Base-by-base conservation (phyloP, 1,139 yeast genomes). In the Saccharomyces hybrid region DNA sequence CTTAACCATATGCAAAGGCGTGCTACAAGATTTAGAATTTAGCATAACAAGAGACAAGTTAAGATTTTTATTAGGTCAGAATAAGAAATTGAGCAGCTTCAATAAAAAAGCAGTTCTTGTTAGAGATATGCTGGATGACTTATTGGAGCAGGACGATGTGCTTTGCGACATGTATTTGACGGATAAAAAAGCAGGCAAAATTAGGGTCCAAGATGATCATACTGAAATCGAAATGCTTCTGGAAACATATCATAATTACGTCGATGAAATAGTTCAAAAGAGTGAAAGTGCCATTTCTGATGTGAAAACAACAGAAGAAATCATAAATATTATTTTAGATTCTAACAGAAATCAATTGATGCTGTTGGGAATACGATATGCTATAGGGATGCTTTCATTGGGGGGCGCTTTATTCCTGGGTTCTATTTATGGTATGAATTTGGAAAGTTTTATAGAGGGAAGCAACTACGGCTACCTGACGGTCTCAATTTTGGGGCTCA, bases 71-170 rank as follows among this genome's bases (percentile, higher is more conserved):
- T 78, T 95, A 52, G 82, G 91, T 50, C 88, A 87, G 60, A 86
- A 89, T 66, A 95, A 93, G 68, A 82, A 84, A 57, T 75, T 93
- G 27, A 80, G 88, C 13, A 85, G 89, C 48, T 95, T 90, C 67
- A 78, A 84, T 61, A 97, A 91, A 70, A 88, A 90, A 68, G 88
- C 96, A 0, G 75, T 85, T 1, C 77, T 95, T 60, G 88, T 93
- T 54, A 76, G 97, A 59, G 87, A 89, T 63, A 87, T 91, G 34
- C 73, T 95, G 42, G 97, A 93, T 66, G 97, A 93, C 58, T 71
- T 93, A 49, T 73, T 95, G 41, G 98, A 91, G 54, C 89, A 85
- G 60, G 96, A 88, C 64, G 93, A 86, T 58, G 88, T 84, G 59
- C 71, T 87, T 55, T 79, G 80, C 31, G 88, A 82, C 19, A 79